Percentiles rank a stretch among this genome's conserved stretches.
Evolutionary conservation across 805 yeast species (phyloP).

Genomic region (Brettanomyces naardenensis): DNA sequence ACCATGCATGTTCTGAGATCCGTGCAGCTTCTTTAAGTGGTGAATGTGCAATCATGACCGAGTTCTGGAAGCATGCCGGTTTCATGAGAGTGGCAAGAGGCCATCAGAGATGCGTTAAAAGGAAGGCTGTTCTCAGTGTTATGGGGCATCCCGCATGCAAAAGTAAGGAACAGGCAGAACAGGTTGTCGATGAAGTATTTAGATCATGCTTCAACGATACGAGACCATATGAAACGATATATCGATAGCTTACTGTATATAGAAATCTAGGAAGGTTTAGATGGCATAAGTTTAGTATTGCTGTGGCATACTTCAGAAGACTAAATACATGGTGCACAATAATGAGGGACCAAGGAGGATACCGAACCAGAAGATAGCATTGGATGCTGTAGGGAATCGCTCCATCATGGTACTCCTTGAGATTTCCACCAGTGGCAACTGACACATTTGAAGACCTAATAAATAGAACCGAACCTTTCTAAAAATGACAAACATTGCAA

Average conservation of each 20-base stretch:
- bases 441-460: slow-evolving; percentile 76
- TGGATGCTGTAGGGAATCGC: slow-evolving; percentile 57
- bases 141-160: slow-evolving; percentile 79
- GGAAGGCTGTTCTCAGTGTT: slow-evolving; percentile 84
- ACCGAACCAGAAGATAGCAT: slow-evolving; percentile 85
- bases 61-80: slow-evolving; percentile 41
- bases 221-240: slow-evolving; percentile 90
- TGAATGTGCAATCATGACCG: slow-evolving; percentile 87
- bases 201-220: slow-evolving; percentile 91
- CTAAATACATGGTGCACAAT: slow-evolving; percentile 75
- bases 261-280: not conserved
- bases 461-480: slow-evolving; percentile 74
- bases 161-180: slow-evolving; percentile 63
- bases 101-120: slow-evolving; percentile 82
- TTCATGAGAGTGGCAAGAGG: slow-evolving; percentile 43
- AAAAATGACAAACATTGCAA: slow-evolving; percentile 87
- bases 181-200: slow-evolving; percentile 82
- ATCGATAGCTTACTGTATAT: slow-evolving; percentile 34
- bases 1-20: slow-evolving; percentile 96
- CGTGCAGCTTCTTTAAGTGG: slow-evolving; percentile 91
- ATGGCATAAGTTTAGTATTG: too few relatives aligned
- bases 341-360: slow-evolving; percentile 84
- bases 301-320: slow-evolving; percentile 44
- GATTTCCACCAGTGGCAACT: slow-evolving; percentile 68
- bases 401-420: slow-evolving; percentile 52